These are phyloP conservation scores for Colletotrichum simmondsii DNA, from an alignment of 2,329 filamentous ascomycete genomes.

Conservation along the genomic window DNA sequence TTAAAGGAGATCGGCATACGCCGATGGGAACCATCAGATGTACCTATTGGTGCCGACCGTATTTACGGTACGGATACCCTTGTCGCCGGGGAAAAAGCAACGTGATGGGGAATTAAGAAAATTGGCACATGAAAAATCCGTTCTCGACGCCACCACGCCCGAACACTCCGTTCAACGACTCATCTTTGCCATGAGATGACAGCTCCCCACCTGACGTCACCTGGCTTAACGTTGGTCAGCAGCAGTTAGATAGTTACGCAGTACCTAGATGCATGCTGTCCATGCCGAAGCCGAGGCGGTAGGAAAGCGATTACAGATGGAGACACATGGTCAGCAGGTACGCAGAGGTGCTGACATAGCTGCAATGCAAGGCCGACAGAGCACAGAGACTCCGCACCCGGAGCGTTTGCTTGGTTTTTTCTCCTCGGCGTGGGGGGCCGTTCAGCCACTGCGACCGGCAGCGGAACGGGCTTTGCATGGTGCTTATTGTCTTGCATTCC, in stretches of 20 bases:
- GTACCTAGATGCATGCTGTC: neutral
- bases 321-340: neutral
- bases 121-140: neutral
- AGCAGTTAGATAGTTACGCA: neutral
- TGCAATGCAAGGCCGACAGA: neutral
- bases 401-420: neutral
- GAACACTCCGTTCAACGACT: conserved; percentile 16
- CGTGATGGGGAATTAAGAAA: neutral
- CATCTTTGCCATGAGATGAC: neutral
- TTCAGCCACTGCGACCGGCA: neutral
- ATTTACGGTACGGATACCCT: neutral
- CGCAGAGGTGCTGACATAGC: neutral
- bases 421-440: neutral
- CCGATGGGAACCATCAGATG: neutral
- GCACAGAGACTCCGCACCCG: neutral
- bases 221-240: neutral
- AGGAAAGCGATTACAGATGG: neutral
- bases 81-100: neutral
- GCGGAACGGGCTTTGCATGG: neutral
- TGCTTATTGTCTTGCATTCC: neutral
- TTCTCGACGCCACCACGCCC: conserved; percentile 10
- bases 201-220: conserved; percentile 20
- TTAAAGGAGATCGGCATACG: conserved; percentile 20
- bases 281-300: neutral
- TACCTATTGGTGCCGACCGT: conserved; percentile 4